Evolutionary conservation across 495 filamentous ascomycete species (phyloP), one percentile per base, ranked within the genome.

Genomic region (Penicillium angulare): DNA sequence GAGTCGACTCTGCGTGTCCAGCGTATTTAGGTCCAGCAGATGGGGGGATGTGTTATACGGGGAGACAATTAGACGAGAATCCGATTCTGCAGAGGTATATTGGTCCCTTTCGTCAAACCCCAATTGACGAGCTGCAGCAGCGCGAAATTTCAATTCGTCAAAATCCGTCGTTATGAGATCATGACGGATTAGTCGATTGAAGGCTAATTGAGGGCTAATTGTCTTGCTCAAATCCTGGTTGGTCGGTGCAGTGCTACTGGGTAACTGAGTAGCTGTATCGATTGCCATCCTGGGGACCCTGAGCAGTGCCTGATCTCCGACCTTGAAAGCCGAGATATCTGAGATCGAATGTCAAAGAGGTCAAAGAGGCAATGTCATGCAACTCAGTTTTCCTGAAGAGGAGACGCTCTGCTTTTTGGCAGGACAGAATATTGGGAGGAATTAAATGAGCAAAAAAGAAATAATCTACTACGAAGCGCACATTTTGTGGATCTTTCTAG

Each of bases 21-120:
- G 76, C 3, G 69, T 79, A 10, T 66, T 68, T 35, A 95, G 70
- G 61, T 91, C 82, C 21, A 95, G 81, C 13, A 90, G 80, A 61
- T 95, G 89, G 1, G 75, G 64, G 15, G 62, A 56, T 35, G 80
- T 76, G 31, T 82, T 79, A 61, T 95, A 96, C 0, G 89, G 90
- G 7, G 89, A 93, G 34, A 82, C 74, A 33, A 89, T 71, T 21
- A 91, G 76, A 17, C 49, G 61, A 49, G 52, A 55, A 22, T 55
- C 56, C 23, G 45, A 27, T n/a, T 56, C 52, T 41, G 57, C 35
- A 2, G 52, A 48, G 33, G 55, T 3, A 7, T n/a, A 13, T 12
- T 42, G 39, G 3, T 49, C 38, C 9, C 39, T 42, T 3, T 53
- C 49, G 12, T 26, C 24, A 17, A 44, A 54, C 49, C 20, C 17